A percentile compares a stretch with the other conserved stretches of the same genome.
These are phyloP conservation scores for Zizania palustris DNA, from an alignment of 202 grass and related monocot genomes.

Conservation along the genomic window DNA sequence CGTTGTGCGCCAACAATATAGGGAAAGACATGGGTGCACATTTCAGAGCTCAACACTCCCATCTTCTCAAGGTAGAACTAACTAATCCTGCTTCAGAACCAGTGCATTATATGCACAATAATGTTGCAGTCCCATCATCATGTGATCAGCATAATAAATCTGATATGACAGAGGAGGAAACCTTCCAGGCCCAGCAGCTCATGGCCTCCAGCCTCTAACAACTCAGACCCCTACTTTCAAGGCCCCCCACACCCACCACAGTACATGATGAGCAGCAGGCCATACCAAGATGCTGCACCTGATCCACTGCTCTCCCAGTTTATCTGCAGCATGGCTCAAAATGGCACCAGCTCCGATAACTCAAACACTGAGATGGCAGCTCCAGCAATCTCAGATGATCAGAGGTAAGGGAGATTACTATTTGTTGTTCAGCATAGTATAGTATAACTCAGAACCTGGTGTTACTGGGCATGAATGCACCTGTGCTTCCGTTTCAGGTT, in stretches of 20 bases:
- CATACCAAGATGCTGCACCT: slow-evolving; percentile 52
- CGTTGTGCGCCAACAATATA: slow-evolving; percentile 70
- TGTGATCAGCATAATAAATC: slow-evolving; percentile 13
- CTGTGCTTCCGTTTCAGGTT: slow-evolving; percentile 36
- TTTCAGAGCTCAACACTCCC: slow-evolving; percentile 70
- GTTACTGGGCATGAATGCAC: neutral
- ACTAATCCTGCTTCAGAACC: neutral
- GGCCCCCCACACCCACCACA: neutral
- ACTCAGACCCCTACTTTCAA: slow-evolving; percentile 43
- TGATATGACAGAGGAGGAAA: slow-evolving; percentile 66
- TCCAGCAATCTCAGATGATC: slow-evolving; percentile 14
- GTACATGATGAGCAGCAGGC: slow-evolving; percentile 32
- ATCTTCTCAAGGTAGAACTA: slow-evolving; percentile 74
- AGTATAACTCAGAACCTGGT: neutral
- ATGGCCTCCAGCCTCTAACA: slow-evolving; percentile 39
- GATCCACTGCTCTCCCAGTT: slow-evolving; percentile 82
- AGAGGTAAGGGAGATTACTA: slow-evolving; percentile 30
- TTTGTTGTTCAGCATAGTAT: neutral
- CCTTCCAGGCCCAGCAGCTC: slow-evolving; percentile 60
- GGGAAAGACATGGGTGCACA: slow-evolving; percentile 77
- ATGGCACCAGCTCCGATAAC: neutral
- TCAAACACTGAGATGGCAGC: neutral
- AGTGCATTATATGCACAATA: neutral
- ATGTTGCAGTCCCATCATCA: neutral
- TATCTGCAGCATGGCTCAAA: slow-evolving; percentile 43